Percentiles rank a stretch among this genome's conserved stretches.
Evolutionary conservation across 208 protist species (phyloP).

Genomic region (Acanthamoeba castellanii): DNA sequence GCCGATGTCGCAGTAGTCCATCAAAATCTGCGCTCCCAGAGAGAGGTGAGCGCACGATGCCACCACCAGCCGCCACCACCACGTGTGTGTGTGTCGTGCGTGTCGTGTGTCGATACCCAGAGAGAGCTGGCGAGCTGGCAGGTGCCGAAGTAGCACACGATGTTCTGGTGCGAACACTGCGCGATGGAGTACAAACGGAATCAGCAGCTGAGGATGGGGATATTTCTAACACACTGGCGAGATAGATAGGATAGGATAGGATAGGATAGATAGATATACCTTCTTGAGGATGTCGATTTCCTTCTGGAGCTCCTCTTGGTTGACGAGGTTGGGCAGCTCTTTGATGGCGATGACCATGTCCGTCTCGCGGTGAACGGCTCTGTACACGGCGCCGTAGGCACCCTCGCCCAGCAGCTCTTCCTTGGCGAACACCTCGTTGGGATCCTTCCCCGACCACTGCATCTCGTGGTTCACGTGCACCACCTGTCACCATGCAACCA

Average conservation of each 20-base stretch:
- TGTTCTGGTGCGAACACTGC: constrained; percentile 30
- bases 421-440: neutral
- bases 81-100: neutral
- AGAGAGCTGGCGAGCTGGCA: neutral
- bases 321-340: constrained; percentile 76
- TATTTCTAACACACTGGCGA: no score
- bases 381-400: constrained; percentile 40
- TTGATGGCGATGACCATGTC: constrained; percentile 41
- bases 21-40: constrained; percentile 85
- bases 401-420: neutral
- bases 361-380: neutral
- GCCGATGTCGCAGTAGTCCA: constrained; percentile 88
- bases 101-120: neutral
- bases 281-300: constrained; percentile 88
- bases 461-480: constrained; percentile 24
- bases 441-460: constrained; percentile 22
- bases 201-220: no score
- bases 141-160: constrained; percentile 37
- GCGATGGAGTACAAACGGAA: constrained; percentile 43
- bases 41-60: neutral
- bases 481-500: neutral
- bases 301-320: constrained; percentile 86
- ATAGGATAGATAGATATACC: constrained; percentile 82
- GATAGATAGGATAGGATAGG: no score
- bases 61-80: neutral